Evolutionary conservation across 2,329 filamentous ascomycete species (phyloP).

Genomic region (Plectosphaerella cucumerina): DNA sequence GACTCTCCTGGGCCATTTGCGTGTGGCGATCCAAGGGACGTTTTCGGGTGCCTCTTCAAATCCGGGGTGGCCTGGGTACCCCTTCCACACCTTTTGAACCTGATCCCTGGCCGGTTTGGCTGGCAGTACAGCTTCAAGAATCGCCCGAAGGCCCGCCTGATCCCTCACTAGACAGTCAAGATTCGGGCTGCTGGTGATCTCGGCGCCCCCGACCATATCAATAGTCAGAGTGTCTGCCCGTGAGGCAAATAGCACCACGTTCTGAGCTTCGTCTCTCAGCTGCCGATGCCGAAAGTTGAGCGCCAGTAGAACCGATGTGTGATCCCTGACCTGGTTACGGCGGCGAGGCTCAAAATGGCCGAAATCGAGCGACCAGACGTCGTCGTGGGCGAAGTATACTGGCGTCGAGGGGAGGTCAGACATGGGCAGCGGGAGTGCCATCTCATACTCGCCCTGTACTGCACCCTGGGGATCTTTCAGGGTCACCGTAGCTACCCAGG

Average conservation of each 20-base stretch:
- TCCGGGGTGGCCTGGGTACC: slow-evolving; percentile 17
- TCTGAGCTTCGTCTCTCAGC: slow-evolving; percentile 29
- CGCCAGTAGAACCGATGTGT: slow-evolving; percentile 40
- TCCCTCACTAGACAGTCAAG: slow-evolving; percentile 36
- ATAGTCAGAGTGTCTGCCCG: slow-evolving; percentile 17
- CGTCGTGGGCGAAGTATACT: slow-evolving; percentile 33
- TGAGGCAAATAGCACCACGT: slow-evolving; percentile 38
- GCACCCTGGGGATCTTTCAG: slow-evolving; percentile 22
- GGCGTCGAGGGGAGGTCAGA: slow-evolving; percentile 29
- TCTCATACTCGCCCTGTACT: slow-evolving; percentile 31
- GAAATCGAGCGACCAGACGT: slow-evolving; percentile 32
- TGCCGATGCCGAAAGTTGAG: slow-evolving; percentile 46
- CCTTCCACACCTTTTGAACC: slow-evolving; percentile 31
- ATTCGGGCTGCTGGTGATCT: too few species aligned
- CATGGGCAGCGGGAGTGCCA: slow-evolving; percentile 39
- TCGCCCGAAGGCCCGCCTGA: slow-evolving; percentile 26
- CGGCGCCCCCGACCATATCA: slow-evolving; percentile 19
- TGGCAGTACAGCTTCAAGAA: slow-evolving; percentile 35
- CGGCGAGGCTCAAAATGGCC: slow-evolving; percentile 11
- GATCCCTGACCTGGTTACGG: slow-evolving; percentile 25
- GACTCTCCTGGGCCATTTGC: slow-evolving; percentile 46
- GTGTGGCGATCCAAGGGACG: slow-evolving; percentile 44
- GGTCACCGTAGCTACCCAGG: slow-evolving; percentile 13
- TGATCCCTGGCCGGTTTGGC: slow-evolving; percentile 37
- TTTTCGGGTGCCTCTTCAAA: slow-evolving; percentile 33